Base-by-base conservation (phyloP, 1,139 yeast genomes). In the Lodderomyces elongisporus region DNA sequence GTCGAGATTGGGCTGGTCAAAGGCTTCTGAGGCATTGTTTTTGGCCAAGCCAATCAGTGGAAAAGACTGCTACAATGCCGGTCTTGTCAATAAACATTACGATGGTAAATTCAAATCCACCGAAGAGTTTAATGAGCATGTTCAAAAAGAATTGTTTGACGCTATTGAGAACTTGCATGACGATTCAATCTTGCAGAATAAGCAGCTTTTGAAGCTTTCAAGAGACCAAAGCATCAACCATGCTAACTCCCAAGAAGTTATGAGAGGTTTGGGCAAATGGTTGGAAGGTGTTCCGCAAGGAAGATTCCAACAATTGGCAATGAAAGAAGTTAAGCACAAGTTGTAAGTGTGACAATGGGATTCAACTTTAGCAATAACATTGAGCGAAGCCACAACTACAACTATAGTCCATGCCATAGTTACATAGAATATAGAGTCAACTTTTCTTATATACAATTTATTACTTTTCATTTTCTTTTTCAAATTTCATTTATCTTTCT, bases 221-320 rank as follows among this genome's bases (percentile, higher is more conserved):
- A 62, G 72, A 43, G 68, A 70, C 36, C 56, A 56, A 33, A 60
- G 66, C 36, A 58, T 75, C 42, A 64, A 63, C 43, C 53, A 68
- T 33, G 78, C 82, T 28, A 79, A 76, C 48, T 65, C 83, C 13
- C 68, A 70, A 41, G 96, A 85, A 58, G 79, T 78, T 24, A 64
- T 79, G 45, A 64, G 67, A 37, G 95, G 95, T 3, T 68, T 84
- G 42, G 66, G 70, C 37, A 75, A 74, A 50, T 87, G 91, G 82
- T 62, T 81, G 31, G 63, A 71, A 40, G 91, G 93, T 33, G 68
- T 73, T 41, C 95, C 96, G 2, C 94, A 84, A 56, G 53, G 61
- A 32, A 72, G 88, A 34, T 85, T 85, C 52, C 61, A 60, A 28
- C 67, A 70, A 48, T 61, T 85, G 51, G 70, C 75, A 22, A 58